Percentiles rank a stretch among this genome's conserved stretches.
phyloP scores from a whole-genome alignment of 2,329 filamentous ascomycete genomes.

The Raffaelea deltoideospora region DNA sequence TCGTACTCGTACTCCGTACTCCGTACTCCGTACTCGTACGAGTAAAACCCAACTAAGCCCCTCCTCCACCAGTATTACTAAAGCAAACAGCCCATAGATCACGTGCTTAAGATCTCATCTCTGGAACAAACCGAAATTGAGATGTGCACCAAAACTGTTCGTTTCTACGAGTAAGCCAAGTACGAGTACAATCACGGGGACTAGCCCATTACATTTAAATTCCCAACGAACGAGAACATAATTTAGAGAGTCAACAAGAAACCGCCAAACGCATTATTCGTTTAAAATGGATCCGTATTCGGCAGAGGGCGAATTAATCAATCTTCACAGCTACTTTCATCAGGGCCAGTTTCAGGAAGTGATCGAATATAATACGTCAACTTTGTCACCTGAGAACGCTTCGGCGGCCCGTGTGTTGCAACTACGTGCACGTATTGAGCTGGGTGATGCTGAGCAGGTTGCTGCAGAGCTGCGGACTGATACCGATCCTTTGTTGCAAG shows the following conservation, averaged over 20 bases:
- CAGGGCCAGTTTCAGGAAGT: conserved; percentile 78
- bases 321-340: conserved; percentile 56
- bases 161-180: neutral
- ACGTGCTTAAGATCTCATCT: no score
- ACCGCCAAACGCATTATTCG: no score
- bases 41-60: no score
- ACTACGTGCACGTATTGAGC: conserved; percentile 69
- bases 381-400: conserved; percentile 64
- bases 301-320: conserved; percentile 55
- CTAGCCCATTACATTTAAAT: no score
- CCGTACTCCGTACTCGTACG: no score
- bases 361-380: conserved; percentile 67
- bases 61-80: no score
- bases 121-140: no score
- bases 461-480: conserved; percentile 48
- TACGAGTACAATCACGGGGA: no score
- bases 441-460: conserved; percentile 63
- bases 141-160: no score
- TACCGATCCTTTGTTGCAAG: conserved; percentile 57
- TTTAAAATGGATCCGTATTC: conserved; percentile 57
- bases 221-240: no score
- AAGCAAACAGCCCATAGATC: no score
- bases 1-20: no score
- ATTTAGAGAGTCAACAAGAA: neutral
- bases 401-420: conserved; percentile 63